phyloP scores from a whole-genome alignment of 1,139 yeast species.

The Kazachstania sp. region DNA sequence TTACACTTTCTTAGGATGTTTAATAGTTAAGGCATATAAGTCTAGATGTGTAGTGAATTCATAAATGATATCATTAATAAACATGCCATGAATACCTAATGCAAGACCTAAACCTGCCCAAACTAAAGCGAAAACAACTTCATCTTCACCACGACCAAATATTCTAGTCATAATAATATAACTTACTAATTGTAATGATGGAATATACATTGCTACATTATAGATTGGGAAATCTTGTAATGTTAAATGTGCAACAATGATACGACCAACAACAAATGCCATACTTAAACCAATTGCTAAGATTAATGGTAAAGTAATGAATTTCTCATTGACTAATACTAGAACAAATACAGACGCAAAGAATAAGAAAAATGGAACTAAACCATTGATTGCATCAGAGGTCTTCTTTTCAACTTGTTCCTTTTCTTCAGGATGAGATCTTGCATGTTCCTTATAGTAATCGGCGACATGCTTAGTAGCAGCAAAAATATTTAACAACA shows the following conservation, averaged over 20 bases:
- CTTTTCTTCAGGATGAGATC: conserved; percentile 13
- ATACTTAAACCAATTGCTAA: conserved; percentile 64
- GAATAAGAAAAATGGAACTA: conserved; percentile 62
- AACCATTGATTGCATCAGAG: conserved; percentile 48
- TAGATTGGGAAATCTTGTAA: conserved; percentile 64
- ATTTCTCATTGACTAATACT: conserved; percentile 38
- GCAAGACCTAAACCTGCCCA: conserved; percentile 74
- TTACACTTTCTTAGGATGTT: conserved; percentile 44
- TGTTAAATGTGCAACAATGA: conserved; percentile 82
- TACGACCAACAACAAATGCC: conserved; percentile 84
- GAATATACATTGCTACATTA: conserved; percentile 64
- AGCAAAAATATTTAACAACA: conserved; percentile 61
- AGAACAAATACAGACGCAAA: conserved; percentile 47
- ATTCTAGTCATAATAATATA: conserved; percentile 36
- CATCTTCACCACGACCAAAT: conserved; percentile 36
- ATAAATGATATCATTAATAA: conserved; percentile 69
- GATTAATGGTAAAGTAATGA: conserved; percentile 53
- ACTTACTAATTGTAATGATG: conserved; percentile 45
- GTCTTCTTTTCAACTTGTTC: conserved; percentile 23
- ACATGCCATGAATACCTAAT: conserved; percentile 68
- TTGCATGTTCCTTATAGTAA: conserved; percentile 37
- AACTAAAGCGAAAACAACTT: conserved; percentile 41
- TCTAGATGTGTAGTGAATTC: conserved; percentile 80
- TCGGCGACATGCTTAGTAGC: conserved; percentile 65
- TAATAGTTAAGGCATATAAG: conserved; percentile 76